Conservation (phyloP, 495 filamentous ascomycete genomes). For the Neurospora sp. region DNA sequence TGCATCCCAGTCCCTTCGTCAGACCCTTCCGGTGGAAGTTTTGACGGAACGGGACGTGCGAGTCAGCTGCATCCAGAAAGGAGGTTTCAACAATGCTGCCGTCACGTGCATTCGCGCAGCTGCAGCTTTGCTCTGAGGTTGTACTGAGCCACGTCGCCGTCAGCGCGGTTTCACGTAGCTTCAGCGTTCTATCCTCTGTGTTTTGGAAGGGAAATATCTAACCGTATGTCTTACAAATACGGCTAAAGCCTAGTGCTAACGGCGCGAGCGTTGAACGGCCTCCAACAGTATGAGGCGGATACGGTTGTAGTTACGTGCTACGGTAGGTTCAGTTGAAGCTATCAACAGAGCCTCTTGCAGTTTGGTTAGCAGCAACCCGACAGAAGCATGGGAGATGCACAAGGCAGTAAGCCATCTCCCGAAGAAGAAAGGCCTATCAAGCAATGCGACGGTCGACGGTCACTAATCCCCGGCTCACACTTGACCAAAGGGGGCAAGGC, state of each 20-base stretch:
- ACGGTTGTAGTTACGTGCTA: background rate
- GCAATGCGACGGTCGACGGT: background rate
- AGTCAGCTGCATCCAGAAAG: background rate
- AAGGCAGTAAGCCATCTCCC: background rate
- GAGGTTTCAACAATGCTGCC: background rate
- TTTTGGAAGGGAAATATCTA: background rate
- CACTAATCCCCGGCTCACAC: background rate
- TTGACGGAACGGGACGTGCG: background rate
- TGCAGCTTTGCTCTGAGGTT: background rate
- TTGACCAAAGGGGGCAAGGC: background rate
- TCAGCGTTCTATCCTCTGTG: background rate
- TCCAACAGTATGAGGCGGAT: background rate
- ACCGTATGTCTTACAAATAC: background rate
- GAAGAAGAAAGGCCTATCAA: background rate
- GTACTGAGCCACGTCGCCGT: background rate
- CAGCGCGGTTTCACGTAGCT: background rate
- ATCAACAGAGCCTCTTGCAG: background rate
- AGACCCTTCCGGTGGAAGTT: background rate
- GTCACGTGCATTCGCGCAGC: background rate
- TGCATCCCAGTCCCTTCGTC: background rate
- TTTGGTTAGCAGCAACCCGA: background rate
- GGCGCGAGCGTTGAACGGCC: background rate
- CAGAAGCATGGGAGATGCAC: background rate
- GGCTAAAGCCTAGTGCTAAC: background rate
- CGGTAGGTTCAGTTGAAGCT: background rate